Evolutionary conservation across 1,139 yeast genomes (phyloP).

Genomic region (Schizosaccharomyces versatilis): DNA sequence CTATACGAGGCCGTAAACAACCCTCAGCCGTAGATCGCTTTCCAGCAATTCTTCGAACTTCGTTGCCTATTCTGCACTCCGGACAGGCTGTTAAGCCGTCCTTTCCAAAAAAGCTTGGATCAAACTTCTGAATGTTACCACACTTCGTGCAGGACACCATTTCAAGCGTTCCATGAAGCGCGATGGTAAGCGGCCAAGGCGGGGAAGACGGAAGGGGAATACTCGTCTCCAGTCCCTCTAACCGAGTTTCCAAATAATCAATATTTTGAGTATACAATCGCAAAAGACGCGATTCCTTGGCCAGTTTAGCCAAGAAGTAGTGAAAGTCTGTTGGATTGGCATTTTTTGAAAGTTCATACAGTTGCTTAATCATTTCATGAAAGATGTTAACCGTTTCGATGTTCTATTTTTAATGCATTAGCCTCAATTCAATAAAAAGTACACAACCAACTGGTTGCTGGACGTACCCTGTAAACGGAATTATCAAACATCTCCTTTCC

Average conservation of each 20-base stretch:
- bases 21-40: conserved; percentile 45
- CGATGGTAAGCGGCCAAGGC: conserved; percentile 15
- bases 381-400: neutral
- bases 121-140: conserved; percentile 39
- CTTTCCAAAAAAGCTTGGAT: conserved; percentile 22
- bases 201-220: conserved; percentile 11
- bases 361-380: neutral
- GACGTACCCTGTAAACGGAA: conserved; percentile 34
- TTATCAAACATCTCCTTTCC: conserved; percentile 86
- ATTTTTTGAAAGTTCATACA: conserved; percentile 10
- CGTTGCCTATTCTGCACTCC: conserved; percentile 25
- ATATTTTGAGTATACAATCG: conserved; percentile 74
- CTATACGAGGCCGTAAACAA: conserved; percentile 48
- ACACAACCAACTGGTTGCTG: no score
- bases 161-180: conserved; percentile 68
- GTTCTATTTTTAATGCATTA: neutral
- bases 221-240: conserved; percentile 10
- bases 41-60: conserved; percentile 33
- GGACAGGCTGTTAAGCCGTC: conserved; percentile 26
- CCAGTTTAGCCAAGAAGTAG: conserved; percentile 28
- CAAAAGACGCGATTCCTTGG: conserved; percentile 32
- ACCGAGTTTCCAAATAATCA: conserved; percentile 36
- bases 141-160: conserved; percentile 55
- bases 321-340: conserved; percentile 78
- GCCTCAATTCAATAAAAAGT: no score